phyloP scores from a whole-genome alignment of 768 basidiomycete genomes.

The Suillus variegatus region DNA sequence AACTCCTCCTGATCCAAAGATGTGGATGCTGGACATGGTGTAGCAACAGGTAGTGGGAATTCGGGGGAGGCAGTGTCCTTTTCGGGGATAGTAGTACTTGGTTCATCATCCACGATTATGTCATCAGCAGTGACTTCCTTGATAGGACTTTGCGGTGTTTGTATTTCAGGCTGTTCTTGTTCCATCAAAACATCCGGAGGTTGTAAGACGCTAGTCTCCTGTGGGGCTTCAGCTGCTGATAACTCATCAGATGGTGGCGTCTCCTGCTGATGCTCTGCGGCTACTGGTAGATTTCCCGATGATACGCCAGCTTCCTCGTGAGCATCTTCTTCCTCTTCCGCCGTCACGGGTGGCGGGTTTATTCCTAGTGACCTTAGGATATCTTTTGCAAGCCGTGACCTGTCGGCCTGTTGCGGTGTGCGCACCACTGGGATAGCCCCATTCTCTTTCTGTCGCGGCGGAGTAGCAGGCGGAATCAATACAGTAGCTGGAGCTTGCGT shows the following conservation, averaged over 20 bases:
- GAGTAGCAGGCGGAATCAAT: slow-evolving; percentile 10
- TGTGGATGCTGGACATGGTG: not conserved
- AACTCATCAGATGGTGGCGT: not conserved
- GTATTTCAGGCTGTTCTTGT: not conserved
- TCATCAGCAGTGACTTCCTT: not conserved
- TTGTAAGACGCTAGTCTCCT: slow-evolving; percentile 8
- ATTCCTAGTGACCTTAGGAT: slow-evolving; percentile 53
- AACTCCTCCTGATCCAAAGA: slow-evolving; percentile 3
- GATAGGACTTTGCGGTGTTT: not conserved
- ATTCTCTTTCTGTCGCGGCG: slow-evolving; percentile 8
- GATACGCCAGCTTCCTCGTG: not conserved
- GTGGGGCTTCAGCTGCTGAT: not conserved
- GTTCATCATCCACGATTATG: slow-evolving; percentile 2
- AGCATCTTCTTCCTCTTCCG: slow-evolving; percentile 7
- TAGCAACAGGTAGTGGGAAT: not conserved
- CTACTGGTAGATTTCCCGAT: not conserved
- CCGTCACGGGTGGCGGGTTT: not conserved
- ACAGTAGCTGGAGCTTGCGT: not conserved
- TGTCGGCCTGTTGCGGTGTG: slow-evolving; percentile 46
- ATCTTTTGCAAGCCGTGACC: slow-evolving; percentile 54
- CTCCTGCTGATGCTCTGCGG: not conserved
- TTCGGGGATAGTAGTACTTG: not conserved
- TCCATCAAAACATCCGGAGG: not conserved
- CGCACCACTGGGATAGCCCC: slow-evolving; percentile 11
- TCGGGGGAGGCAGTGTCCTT: not conserved